These are phyloP conservation scores for Trypanosoma theileri DNA, from an alignment of 208 protist genomes.

Conservation along the genomic window DNA sequence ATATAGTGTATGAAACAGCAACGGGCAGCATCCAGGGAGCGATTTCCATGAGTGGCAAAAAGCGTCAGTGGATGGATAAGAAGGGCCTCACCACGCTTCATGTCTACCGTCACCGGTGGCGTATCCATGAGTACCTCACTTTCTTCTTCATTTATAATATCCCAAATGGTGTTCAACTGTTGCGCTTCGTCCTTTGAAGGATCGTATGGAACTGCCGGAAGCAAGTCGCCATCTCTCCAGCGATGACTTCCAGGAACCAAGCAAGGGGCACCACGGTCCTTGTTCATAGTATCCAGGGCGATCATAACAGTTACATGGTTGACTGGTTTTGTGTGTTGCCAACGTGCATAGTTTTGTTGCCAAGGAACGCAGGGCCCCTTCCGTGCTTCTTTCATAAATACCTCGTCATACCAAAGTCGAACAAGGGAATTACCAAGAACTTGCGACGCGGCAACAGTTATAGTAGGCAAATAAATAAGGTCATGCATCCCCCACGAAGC, in stretches of 20 bases:
- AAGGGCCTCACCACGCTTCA: constrained; percentile 73
- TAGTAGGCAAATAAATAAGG: constrained; percentile 73
- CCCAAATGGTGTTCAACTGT: constrained; percentile 87
- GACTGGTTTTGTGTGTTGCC: constrained; percentile 72
- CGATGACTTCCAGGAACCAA: constrained; percentile 81
- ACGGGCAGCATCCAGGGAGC: constrained; percentile 52
- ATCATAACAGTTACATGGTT: constrained; percentile 76
- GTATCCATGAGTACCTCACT: constrained; percentile 81
- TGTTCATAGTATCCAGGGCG: constrained; percentile 81
- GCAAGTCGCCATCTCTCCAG: constrained; percentile 70
- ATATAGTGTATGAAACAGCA: constrained; percentile 81
- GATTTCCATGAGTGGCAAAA: constrained; percentile 79
- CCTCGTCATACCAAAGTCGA: constrained; percentile 87
- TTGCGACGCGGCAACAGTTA: constrained; percentile 83
- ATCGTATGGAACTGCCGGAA: constrained; percentile 72
- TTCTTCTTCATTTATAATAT: constrained; percentile 75
- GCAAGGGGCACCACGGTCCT: constrained; percentile 80
- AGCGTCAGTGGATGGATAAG: constrained; percentile 81
- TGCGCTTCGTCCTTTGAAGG: constrained; percentile 61
- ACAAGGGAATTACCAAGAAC: constrained; percentile 74
- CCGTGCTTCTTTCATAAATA: constrained; percentile 73
- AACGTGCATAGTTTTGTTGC: constrained; percentile 84
- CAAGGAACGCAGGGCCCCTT: constrained; percentile 76
- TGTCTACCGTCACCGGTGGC: constrained; percentile 70
- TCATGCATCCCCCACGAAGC: constrained; percentile 86